Percentiles rank a stretch among this genome's conserved stretches.
Conservation (phyloP, 202 grass and related monocot genomes). For the Cymbopogon flexuosus region DNA sequence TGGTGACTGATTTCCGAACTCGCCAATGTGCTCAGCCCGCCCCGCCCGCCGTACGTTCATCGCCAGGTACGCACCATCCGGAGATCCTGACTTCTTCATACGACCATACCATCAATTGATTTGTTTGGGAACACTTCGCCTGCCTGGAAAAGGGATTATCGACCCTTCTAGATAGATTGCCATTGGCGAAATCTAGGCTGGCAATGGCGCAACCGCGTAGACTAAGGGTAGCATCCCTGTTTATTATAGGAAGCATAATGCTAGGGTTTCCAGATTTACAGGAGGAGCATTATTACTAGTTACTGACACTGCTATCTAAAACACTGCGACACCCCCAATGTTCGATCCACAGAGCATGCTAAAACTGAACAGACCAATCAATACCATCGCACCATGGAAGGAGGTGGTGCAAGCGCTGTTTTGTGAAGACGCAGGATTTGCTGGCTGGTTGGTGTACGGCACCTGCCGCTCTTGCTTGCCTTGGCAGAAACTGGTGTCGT, state of each 20-base stretch:
- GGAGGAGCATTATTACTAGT: background rate
- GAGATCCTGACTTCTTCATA: background rate
- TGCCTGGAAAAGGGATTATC: background rate
- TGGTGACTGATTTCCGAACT: background rate
- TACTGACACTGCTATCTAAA: background rate
- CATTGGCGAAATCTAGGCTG: background rate
- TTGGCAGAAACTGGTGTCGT: conserved; percentile 16
- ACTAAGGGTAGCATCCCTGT: background rate
- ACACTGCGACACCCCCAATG: background rate
- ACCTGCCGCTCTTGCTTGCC: conserved; percentile 11
- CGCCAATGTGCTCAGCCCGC: background rate
- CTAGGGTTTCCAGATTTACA: conserved; percentile 14
- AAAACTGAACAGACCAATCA: conserved; percentile 4
- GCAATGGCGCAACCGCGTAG: background rate
- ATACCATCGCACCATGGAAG: conserved; percentile 41
- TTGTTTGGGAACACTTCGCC: background rate
- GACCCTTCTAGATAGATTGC: background rate
- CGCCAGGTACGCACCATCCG: background rate
- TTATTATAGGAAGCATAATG: background rate
- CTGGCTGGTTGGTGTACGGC: conserved; percentile 15
- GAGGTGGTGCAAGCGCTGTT: conserved; percentile 31
- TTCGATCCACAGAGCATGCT: background rate
- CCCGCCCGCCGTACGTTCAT: background rate
- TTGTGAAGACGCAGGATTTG: conserved; percentile 39
- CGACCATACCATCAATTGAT: background rate